A percentile compares a stretch with the other conserved stretches of the same genome.
Conservation (phyloP, 106 monocot species). For the Cymbidium sinense region DNA sequence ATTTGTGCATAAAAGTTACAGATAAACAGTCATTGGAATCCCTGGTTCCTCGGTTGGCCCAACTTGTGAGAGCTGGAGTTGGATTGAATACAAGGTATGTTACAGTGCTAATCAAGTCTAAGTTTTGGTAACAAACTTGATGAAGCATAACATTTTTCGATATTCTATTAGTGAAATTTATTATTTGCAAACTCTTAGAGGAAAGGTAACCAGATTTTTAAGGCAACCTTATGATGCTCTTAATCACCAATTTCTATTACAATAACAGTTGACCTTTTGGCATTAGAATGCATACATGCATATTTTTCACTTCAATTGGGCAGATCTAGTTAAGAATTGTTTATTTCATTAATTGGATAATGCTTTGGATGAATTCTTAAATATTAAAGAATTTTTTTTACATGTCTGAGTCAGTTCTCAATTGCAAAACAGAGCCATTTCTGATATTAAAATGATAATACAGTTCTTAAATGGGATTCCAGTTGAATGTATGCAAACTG, state of each 20-base stretch:
- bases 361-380: too few species aligned
- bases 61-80: conserved; percentile 84
- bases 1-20: conserved; percentile 77
- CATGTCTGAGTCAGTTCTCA: too few species aligned
- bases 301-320: background rate
- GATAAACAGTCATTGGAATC: conserved; percentile 54
- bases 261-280: background rate
- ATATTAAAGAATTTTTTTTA: too few species aligned
- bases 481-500: too few species aligned
- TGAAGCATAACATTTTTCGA: background rate
- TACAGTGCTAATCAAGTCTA: background rate
- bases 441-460: too few species aligned
- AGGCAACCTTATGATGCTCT: background rate
- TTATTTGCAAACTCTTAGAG: background rate
- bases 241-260: background rate
- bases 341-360: background rate
- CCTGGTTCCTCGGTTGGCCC: conserved; percentile 81
- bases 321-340: background rate
- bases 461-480: too few species aligned
- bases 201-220: background rate
- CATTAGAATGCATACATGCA: background rate
- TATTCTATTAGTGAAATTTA: conserved; percentile 1
- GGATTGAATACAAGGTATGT: conserved; percentile 92
- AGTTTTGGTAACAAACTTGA: background rate
- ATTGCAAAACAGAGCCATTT: too few species aligned